Base-by-base conservation (phyloP, 2,329 filamentous ascomycete species). In the Penicillium sp. region DNA sequence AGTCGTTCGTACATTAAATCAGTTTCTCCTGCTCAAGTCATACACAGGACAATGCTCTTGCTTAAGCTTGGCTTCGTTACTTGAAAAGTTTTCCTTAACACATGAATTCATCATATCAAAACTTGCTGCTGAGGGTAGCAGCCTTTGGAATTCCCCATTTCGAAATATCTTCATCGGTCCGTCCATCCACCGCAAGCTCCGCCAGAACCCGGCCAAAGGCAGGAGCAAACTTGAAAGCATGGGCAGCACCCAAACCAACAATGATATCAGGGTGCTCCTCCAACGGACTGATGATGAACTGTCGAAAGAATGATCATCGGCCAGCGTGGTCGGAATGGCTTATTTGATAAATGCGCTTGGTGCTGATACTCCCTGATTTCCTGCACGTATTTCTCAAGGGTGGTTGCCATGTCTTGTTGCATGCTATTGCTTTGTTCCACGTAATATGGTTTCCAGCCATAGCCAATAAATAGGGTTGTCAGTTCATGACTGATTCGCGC, bases 351-450 rank as follows among this genome's bases (percentile, higher is more conserved):
- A 36, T 86, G 81, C 18, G 85, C 84, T 63, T 87, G 69, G 66
- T 86, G 85, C 66, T 89, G 86, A 60, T 80, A 80, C 49, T 76
- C 74, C 45, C 72, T 75, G 62, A 90, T 90, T 61, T 89, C 82
- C 13, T 74, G 66, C 14, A 90, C 80, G 60, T 84, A 87, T 55
- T 81, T 77, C 64, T 90, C 86, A 23, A 90, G 70, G 0, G 86
- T 89, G 35, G 79, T 79, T 10, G 86, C 85, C 86, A 89, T 89
- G 46, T 85, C 86, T 66, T 89, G 86, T 61, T 89, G 85, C 86
- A 90, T 89, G 37, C 77, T 79, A 26, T 85, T 85, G 52, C 81
- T 81, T 40, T 86, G 86, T 62, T 89, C 85, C 39, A 90, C 86
- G 58, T 89, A 88, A 68, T 88, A 89, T 7, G 86, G 86, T 40